Evolutionary conservation across 192 early-diverging fungal species (phyloP), one percentile per base, ranked within the genome.

Genomic region (Backusella morwellensis): DNA sequence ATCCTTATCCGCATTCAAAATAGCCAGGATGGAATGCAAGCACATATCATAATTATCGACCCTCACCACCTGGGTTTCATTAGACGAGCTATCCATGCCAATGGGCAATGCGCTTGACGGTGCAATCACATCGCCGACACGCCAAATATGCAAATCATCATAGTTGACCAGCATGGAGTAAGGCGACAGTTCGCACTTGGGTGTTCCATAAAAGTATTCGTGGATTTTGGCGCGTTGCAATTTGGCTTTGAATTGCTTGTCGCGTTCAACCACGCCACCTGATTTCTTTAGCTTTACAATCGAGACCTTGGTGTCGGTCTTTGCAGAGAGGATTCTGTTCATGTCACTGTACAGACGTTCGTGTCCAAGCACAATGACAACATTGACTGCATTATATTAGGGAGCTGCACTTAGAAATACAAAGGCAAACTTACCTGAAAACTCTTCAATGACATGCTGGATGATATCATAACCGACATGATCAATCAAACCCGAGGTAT

Each of bases 161-260:
- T 93, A 97, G 32, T 87, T 85, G 35, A 96, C 90, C 26, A 93
- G 88, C 35, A 92, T 93, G 1, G 92, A 93, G 78, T 94, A 98
- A 17, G 98, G 96, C 11, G 89, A 90, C 9, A 95, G 80, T 72
- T 95, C 94, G 40, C 82, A 88, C 63, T 92, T 90, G 0, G 84
- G 41, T 0, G 94, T 93, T 0, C 98, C 98, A 82, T 98, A 97
- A 87, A 99, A 99, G 84, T 99, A 99, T 75, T 95, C 95, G 8
- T 90, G 88, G 8, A 99, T 94, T 69, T 88, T 90, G 35, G 90
- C 85, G 40, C 89, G 86, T 77, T 96, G 93, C 4, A 86, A 68
- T 42, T 94, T 92, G 32, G 90, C 85, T 19, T 93, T 78, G 77
- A 88, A 95, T 1, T 79, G 71, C 9, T 91, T 81, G 82, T 96